Evolutionary conservation across 1,139 yeast species (phyloP), one percentile per base, ranked within the genome.

Genomic region (Saccharomyces hybrid): DNA sequence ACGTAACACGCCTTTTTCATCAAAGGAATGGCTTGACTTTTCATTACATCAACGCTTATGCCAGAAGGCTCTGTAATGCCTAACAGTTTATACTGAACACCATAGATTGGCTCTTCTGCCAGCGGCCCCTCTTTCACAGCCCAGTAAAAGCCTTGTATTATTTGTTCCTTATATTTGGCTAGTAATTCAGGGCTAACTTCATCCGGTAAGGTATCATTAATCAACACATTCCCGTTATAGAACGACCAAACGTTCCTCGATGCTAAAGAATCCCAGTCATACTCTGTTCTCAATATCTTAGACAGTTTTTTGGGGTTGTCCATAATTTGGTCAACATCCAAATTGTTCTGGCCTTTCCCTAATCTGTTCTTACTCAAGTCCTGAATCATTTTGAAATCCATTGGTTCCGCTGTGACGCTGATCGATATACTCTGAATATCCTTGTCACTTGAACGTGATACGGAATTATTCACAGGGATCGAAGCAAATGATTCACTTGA

Each of bases 71-170:
- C 31, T 8, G 28, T n/a, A 5, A 85, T 76, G 2, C 85, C 65
- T 51, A 89, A 75, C 42, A 95, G 77, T 56, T 82, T 82, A 70
- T 93, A 89, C 59, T 81, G 83, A 4, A 86, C 82, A 55, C 83
- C 80, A 54, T 88, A 74, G 2, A 95, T 77, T 0, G 88, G 85
- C 65, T 90, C 97, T 57, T 87, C 96, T 59, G 96, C 84, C 28
- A 95, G 72, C 0, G 99, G 99, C 0, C 99, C 99, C 63, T 89
- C 96, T 54, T 82, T 76, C 0, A 81, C 76, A 8, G 87, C 84
- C 95, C 96, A 88, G 62, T 80, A 79, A 70, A 91, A 93, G 0
- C 98, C 99, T 59, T 84, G 83, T 5, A 75, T 71, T 0, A 93
- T 76, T 1, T 82, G 73, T 4, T 79, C 82, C 57, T 81, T 83